These are phyloP conservation scores for Narthecium ossifragum DNA, from an alignment of 106 monocot genomes.

Conservation along the genomic window DNA sequence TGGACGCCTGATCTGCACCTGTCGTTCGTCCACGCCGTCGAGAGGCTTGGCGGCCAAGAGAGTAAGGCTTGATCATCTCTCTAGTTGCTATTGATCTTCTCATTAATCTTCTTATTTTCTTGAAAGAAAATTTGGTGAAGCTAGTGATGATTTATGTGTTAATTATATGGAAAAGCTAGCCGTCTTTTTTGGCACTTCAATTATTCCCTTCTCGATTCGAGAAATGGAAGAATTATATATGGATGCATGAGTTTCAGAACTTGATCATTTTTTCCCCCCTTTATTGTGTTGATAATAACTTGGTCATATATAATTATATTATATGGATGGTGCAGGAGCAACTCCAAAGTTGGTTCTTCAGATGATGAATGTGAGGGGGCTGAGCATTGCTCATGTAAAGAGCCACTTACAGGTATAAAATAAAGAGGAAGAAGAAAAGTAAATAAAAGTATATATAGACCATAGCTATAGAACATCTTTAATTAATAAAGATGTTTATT, in stretches of 20 bases:
- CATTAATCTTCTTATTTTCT: neutral
- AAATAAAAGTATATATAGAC: neutral
- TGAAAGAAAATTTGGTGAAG: neutral
- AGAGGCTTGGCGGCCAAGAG: slow-evolving; percentile 72
- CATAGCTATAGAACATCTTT: too few species aligned
- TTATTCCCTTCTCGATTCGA: too few species aligned
- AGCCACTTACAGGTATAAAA: slow-evolving; percentile 83
- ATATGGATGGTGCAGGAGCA: slow-evolving; percentile 51
- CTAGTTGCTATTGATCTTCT: neutral
- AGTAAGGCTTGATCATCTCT: slow-evolving; percentile 26
- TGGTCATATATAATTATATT: too few species aligned
- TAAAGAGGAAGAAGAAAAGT: neutral
- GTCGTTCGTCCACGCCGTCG: slow-evolving; percentile 59
- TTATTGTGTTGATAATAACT: too few species aligned
- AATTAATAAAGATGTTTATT: neutral
- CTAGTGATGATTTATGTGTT: too few species aligned
- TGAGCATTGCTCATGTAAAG: slow-evolving; percentile 96
- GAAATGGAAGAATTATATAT: too few species aligned
- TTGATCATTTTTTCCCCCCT: neutral
- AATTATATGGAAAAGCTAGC: neutral
- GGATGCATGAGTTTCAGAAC: neutral
- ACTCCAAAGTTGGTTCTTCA: slow-evolving; percentile 97
- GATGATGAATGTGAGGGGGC: slow-evolving; percentile 98
- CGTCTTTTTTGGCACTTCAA: neutral
- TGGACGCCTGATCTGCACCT: slow-evolving; percentile 81